Base-by-base conservation (phyloP, 768 basidiomycete genomes). In the Leccinum barrowsii region DNA sequence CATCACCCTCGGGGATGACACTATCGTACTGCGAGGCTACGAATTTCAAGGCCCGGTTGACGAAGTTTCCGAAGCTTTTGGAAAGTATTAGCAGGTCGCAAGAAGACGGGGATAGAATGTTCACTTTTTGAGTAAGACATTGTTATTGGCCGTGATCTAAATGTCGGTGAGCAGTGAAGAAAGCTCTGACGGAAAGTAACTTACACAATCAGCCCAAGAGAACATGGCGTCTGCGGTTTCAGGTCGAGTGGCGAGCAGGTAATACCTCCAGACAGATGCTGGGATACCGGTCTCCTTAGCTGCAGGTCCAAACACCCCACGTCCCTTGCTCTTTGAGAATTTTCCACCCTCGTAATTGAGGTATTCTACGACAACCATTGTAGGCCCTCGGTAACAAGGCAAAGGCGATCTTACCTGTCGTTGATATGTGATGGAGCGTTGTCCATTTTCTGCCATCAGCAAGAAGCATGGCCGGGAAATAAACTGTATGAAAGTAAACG, bases 311-410 rank as follows among this genome's bases (percentile, higher is more conserved):
- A 99, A 99, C 2, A 99, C 96, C 46, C 96, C 97, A 55, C 96
- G 89, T 64, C 94, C 94, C 63, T 91, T 86, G 68, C 93, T 94
- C 77, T 99, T 99, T 44, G 94, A 97, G 80, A 99, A 99, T 71
- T 99, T 99, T 40, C 95, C 95, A 26, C 94, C 92, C 71, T 99
- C 97, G 73, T 98, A 98, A 68, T 98, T 98, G 64, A 98, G 78
- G 71, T 95, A 98, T 73, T 99, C 96, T 96, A 65, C 32, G 56
- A 8, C 32, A 40, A 47, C 57, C 37, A 58, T 50, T n/a, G 15
- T 40, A 40, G n/a, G 8, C 2, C 37, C 12, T 56, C 17, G 50
- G 30, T 17, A n/a, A 21, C 11, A 28, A 40, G 3, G 5, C 32
- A 7, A 12, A 51, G 32, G 49, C 17, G 12, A 22, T 63, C 82